Conservation (phyloP, 2,329 filamentous ascomycete species). For the Cadophora malorum region DNA sequence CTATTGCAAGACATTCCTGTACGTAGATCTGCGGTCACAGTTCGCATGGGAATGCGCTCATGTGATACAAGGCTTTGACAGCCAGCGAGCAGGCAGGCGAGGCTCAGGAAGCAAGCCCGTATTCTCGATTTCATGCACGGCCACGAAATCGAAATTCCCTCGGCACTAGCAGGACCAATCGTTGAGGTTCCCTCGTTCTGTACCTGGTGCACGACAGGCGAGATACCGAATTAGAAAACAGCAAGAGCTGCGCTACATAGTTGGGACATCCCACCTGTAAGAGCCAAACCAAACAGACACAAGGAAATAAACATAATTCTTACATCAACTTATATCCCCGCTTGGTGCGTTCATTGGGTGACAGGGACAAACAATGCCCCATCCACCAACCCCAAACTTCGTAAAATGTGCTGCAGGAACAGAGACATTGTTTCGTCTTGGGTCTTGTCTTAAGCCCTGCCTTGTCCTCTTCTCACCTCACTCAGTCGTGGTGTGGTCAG, state of each 20-base stretch:
- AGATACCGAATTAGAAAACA: conserved; percentile 10
- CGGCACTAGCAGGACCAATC: conserved; percentile 26
- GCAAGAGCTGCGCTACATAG: background rate
- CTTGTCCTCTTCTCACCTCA: conserved; percentile 9
- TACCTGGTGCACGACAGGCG: conserved; percentile 24
- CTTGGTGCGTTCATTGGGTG: background rate
- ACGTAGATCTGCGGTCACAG: conserved; percentile 17
- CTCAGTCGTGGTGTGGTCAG: background rate
- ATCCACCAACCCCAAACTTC: background rate
- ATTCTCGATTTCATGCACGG: background rate
- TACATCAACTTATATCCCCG: background rate
- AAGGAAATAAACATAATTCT: conserved; percentile 2
- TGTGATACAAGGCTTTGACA: conserved; percentile 19
- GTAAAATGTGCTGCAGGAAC: conserved; percentile 7
- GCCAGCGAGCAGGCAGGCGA: background rate
- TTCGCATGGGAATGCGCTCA: conserved; percentile 11
- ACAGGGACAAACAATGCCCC: background rate
- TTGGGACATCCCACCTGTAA: background rate
- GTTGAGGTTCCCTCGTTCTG: conserved; percentile 11
- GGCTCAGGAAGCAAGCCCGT: conserved; percentile 26
- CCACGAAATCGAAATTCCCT: conserved; percentile 15
- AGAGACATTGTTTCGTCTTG: background rate
- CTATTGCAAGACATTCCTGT: conserved; percentile 14
- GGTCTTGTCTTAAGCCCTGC: background rate
- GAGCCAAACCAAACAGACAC: conserved; percentile 1